Base-by-base conservation (phyloP, 2,329 filamentous ascomycete genomes). In the Cordyceps fumosorosea region DNA sequence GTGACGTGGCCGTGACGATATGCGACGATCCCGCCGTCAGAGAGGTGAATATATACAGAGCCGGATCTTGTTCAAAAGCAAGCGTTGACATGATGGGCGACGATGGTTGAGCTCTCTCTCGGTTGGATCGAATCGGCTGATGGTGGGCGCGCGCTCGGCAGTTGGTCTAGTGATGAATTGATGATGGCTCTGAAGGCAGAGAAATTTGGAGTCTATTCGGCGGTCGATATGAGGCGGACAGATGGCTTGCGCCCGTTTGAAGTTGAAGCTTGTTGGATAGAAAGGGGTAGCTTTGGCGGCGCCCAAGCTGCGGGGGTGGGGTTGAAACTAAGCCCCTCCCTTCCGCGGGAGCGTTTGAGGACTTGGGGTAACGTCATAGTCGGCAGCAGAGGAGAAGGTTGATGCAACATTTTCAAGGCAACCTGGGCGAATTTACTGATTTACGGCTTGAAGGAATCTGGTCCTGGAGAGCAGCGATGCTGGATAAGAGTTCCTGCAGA, bases 11-110 rank as follows among this genome's bases (percentile, higher is more conserved):
- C 47, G 95, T 98, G 71, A 98, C 88, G 74, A 98, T 96, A 75
- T 97, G 92, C 26, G 92, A 96, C 47, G 92, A 96, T 66, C 95
- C 95, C 63, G 95, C 91, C 22, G 95, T 98, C 62, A 99, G 83
- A 59, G 93, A 98, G 64, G 95, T 98, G 79, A 96, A 97, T 69
- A 99, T 89, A 79, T 95, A 99, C 65, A 99, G 86, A 32, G 88
- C 81, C 55, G 88, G 84, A 73, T 91, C 88, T 67, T 79, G 81
- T 67, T 79, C 80, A 72, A 79, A 83, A 59, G 79, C 76, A 53
- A 74, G 72, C 71, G 76, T 76, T 64, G 64, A 69, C 64, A 24
- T 20, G 40, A 29, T 53, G 52, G 51, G 22, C 18, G 26, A 16
- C 10, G 24, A n/a, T 24, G 26, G 45, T n/a, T 5, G 34, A 34